Base-by-base conservation (phyloP, 2,329 filamentous ascomycete genomes). In the Cercospora zeae-maydis region DNA sequence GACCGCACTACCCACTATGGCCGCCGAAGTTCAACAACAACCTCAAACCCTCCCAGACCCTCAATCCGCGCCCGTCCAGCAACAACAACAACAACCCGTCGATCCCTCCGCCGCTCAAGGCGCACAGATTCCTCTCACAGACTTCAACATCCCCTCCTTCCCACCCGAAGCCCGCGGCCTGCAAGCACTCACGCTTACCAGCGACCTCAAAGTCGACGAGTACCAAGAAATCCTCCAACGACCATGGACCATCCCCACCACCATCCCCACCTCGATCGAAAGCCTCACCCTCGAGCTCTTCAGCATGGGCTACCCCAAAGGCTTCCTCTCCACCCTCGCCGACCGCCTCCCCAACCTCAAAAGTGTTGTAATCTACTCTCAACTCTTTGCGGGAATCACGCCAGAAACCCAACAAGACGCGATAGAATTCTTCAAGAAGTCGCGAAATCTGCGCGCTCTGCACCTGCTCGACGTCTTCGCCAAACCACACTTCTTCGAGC, bases 381-480 rank as follows among this genome's bases (percentile, higher is more conserved):
- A 81, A 65, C 71, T 82, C 1, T 75, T 82, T 31, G 78, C 76
- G 14, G 80, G 80, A 5, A 77, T 80, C 10, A 77, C 75, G 7
- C 63, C 70, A 1, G 75, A 76, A 14, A 74, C 73, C 2, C 69
- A 73, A 13, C 66, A 74, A 14, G 80, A 82, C 66, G 80, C 78
- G 0, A 63, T 78, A 0, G 63, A 71, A 8, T 79, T 80, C 68
- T 80, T 82, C 69, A 70, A 73, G 14, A 68, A 66, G 4, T 69
- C 75, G 16, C 70, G 67, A 1, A 67, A 71, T 1, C 68, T 83
- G 21, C 65, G 74, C 8, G 79, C 79, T 13, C 51, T 82, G 55
- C 80, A 82, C 68, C 66, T 82, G n/a, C 74, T 82, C 13, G 80
- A 82, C 66, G 77, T 79, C 13, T 82, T 82, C 63, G 75, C 75